Evolutionary conservation across 2,329 filamentous ascomycete genomes (phyloP).

Genomic region (Arthrobotrys conoides): DNA sequence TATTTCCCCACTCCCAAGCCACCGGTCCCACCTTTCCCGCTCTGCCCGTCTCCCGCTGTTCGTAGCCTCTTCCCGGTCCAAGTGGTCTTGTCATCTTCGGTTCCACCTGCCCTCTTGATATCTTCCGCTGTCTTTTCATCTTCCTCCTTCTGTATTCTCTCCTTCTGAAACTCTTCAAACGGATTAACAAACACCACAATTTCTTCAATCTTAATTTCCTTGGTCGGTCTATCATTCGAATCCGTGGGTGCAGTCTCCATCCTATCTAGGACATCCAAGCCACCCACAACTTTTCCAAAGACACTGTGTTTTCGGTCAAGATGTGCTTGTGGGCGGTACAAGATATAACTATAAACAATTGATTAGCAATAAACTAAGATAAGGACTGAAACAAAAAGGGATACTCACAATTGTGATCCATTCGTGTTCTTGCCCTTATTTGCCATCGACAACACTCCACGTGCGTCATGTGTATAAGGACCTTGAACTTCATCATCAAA

Average conservation of each 20-base stretch:
- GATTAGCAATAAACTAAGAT: not conserved
- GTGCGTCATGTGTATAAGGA: constrained; percentile 82
- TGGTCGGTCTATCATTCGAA: constrained; percentile 79
- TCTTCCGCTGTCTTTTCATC: constrained; percentile 74
- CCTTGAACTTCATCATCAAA: constrained; percentile 96
- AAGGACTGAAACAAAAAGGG: not conserved
- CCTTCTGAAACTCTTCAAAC: constrained; percentile 90
- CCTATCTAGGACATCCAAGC: constrained; percentile 77
- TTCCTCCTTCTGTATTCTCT: constrained; percentile 77
- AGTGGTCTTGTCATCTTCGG: constrained; percentile 89
- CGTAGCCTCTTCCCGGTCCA: constrained; percentile 96
- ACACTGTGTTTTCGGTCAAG: constrained; percentile 95
- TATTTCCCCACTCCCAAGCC: constrained; percentile 81
- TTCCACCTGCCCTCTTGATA: constrained; percentile 76
- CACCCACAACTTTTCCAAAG: constrained; percentile 87
- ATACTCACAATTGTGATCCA: constrained; percentile 81
- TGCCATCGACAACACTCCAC: constrained; percentile 91
- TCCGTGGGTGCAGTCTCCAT: constrained; percentile 85
- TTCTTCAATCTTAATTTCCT: constrained; percentile 85
- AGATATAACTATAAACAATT: constrained; percentile 76
- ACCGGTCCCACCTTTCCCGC: constrained; percentile 69
- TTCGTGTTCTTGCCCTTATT: constrained; percentile 99
- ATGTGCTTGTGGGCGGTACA: constrained; percentile 86
- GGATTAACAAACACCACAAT: constrained; percentile 91
- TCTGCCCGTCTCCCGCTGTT: constrained; percentile 69